Percentiles rank a stretch among this genome's conserved stretches.
phyloP scores from a whole-genome alignment of 257 asterid genomes.

The Solanum bukasovii region DNA sequence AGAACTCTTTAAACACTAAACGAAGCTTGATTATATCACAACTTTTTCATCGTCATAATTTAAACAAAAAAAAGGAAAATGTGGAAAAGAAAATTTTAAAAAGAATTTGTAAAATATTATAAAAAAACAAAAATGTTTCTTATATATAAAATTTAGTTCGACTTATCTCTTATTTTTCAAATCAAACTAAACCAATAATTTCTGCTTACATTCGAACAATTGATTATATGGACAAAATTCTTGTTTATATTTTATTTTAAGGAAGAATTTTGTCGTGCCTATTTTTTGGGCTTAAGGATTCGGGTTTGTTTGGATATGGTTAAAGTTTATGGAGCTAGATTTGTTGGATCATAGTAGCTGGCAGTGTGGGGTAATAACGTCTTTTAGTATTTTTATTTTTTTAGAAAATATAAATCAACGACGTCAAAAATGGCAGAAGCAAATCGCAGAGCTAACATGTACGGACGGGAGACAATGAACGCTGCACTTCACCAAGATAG shows the following conservation, averaged over 20 bases:
- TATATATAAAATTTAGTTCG: too few relatives aligned
- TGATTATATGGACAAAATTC: background rate
- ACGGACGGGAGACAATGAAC: slow-evolving; percentile 4
- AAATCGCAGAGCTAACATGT: slow-evolving; percentile 6
- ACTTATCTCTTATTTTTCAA: background rate
- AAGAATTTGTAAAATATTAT: too few relatives aligned
- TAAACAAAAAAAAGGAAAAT: too few relatives aligned
- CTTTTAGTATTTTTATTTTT: background rate
- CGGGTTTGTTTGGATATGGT: background rate
- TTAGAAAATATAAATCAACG: background rate
- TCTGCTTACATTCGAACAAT: background rate
- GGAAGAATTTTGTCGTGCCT: background rate
- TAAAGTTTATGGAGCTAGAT: background rate
- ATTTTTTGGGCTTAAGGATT: background rate
- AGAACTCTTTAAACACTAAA: too few relatives aligned
- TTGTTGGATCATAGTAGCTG: background rate
- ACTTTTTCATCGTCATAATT: too few relatives aligned
- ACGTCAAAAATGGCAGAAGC: background rate
- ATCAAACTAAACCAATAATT: too few relatives aligned
- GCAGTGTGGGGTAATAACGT: slow-evolving; percentile 12
- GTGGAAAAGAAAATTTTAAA: too few relatives aligned
- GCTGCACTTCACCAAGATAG: slow-evolving; percentile 10
- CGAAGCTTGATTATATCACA: too few relatives aligned
- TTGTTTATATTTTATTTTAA: background rate
- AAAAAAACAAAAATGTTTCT: too few relatives aligned